Base-by-base conservation (phyloP, 257 asterid genomes). In the Linaria vulgaris region DNA sequence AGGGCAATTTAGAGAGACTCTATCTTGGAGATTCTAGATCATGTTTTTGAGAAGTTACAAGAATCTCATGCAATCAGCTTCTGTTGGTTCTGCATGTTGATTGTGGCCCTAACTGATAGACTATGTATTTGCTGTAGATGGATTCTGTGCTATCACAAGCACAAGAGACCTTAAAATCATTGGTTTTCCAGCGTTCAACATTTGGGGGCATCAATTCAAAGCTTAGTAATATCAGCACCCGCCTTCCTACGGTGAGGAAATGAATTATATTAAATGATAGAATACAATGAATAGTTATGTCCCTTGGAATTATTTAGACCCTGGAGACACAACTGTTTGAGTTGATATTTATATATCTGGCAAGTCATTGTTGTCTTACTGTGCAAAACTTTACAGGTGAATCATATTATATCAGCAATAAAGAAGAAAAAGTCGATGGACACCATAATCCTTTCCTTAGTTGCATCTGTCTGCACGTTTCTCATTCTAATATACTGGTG, bases 391-490 rank as follows among this genome's bases (percentile, higher is more conserved):
- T 63, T 66, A 82, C 89, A 88, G 96, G 91, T 91, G 61, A 88
- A 84, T 66, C 83, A 88, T 56, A 78, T 91, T 47, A 77, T 91
- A 53, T 78, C 95, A 17, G 71, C 94, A 37, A 85, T 91, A 79
- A 91, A 81, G 94, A 91, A 88, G 95, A 91, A 86, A 68, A 91
- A 88, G 83, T 84, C 96, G 19, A 85, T 85, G 94, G 97, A 91
- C 73, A 86, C 95, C 45, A 75, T 88, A 66, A 76, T 91, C 73
- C 96, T 91, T 75, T 91, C 96, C 39, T 72, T 91, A 73, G 95
- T 91, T 56, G 96, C 96, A 15, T 83, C 96, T n/a, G 88, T 81
- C 27, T 88, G 97, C 89, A 68, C 82, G 50, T 91, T 83, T 76
- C 79, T 91, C 39, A 91, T 91, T 66, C 63, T 91, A 68, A 77